Base-by-base conservation (phyloP, 148 eudicot genomes). In the Chenopodium quinoa region DNA sequence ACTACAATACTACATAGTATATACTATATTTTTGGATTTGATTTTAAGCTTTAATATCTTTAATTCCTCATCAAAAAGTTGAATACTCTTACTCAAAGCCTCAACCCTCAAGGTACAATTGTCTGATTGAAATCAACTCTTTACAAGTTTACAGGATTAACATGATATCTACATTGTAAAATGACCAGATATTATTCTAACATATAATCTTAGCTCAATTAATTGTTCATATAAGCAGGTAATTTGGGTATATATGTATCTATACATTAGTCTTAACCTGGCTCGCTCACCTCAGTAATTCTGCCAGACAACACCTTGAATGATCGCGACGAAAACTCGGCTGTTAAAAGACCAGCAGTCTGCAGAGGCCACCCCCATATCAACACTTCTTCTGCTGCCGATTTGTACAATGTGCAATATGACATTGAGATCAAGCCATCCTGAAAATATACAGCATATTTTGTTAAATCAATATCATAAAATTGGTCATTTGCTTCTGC, bases 321-420 rank as follows among this genome's bases (percentile, higher is more conserved):
- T 20, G 91, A 91, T 14, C 89, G 84, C 0, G 88, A 82, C 27
- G 91, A 91, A 82, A 90, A 89, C 29, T 75, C 91, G 37, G 97
- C 85, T 20, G 91, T 88, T 29, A 93, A 87, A 84, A 93, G 80
- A 46, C 97, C 95, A 79, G 92, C 83, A 56, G 91, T 91, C 75
- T 86, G 94, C 87, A 92, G 69, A 70, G 97, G 95, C 97, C 97
- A 93, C 50, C 97, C 97, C 94, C 94, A 88, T 62, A 91, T 75
- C 66, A 85, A 83, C 66, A 92, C 91, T 77, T 93, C 93, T 79
- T 93, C 97, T 17, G 85, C 54, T 60, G 85, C 79, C 46, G 94
- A 90, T 62, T 86, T 72, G 78, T 90, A 87, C 83, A 93, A 12
- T 11, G 73, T 77, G 81, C 93, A 90, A n/a, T 81, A 31, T 31